Evolutionary conservation across 768 basidiomycete species (phyloP).

Genomic region (Gloeostereum incarnatum): DNA sequence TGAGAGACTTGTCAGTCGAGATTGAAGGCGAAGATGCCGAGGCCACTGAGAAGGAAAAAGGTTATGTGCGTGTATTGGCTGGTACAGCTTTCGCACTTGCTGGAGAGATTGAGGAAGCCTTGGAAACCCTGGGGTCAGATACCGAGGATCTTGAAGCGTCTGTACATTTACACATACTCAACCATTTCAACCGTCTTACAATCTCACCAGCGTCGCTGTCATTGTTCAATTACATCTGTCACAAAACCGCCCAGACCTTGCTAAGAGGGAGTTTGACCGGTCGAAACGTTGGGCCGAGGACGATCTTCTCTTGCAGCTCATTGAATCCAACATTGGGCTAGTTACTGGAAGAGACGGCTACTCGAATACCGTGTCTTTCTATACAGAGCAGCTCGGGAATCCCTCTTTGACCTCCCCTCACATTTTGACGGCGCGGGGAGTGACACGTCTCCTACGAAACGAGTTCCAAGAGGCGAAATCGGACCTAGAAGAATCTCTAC

Average conservation of each 20-base stretch:
- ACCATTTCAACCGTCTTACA: background rate
- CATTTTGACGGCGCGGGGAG: constrained; percentile 70
- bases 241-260: constrained; percentile 81
- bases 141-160: constrained; percentile 84
- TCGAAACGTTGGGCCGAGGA: constrained; percentile 87
- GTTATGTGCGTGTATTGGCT: constrained; percentile 67
- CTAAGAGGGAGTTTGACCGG: constrained; percentile 75
- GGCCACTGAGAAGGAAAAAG: constrained; percentile 58
- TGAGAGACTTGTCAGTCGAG: constrained; percentile 82
- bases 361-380: constrained; percentile 48
- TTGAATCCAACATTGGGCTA: constrained; percentile 77
- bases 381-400: constrained; percentile 77
- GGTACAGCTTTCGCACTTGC: constrained; percentile 82
- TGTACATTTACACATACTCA: constrained; percentile 25
- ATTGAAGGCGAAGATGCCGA: constrained; percentile 74
- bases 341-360: constrained; percentile 69
- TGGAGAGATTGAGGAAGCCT: constrained; percentile 84
- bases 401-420: constrained; percentile 68
- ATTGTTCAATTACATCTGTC: constrained; percentile 84
- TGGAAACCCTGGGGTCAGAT: constrained; percentile 76
- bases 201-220: constrained; percentile 54
- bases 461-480: constrained; percentile 72
- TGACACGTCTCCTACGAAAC: constrained; percentile 69
- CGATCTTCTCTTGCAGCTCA: constrained; percentile 79
- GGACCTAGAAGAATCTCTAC: constrained; percentile 67